These are phyloP conservation scores for Xylogone sp. DNA, from an alignment of 2,329 filamentous ascomycete genomes.

Conservation along the genomic window DNA sequence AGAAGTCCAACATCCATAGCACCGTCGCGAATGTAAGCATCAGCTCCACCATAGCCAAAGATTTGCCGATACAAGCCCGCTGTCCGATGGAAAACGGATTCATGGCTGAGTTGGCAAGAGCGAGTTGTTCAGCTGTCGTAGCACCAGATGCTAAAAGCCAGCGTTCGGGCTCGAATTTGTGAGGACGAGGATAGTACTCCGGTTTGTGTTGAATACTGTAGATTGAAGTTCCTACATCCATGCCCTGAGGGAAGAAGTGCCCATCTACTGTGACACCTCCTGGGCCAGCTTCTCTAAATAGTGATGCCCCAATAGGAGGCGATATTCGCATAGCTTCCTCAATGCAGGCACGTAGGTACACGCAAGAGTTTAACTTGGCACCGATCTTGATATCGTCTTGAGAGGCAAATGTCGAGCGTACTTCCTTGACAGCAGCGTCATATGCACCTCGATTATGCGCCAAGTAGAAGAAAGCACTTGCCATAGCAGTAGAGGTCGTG, in stretches of 20 bases:
- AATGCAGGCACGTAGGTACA: conserved; percentile 38
- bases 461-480: conserved; percentile 36
- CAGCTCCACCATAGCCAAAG: conserved; percentile 19
- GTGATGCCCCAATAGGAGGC: conserved; percentile 15
- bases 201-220: conserved; percentile 41
- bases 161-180: conserved; percentile 38
- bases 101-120: conserved; percentile 12
- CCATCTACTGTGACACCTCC: conserved; percentile 20
- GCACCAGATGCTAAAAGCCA: conserved; percentile 30
- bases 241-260: conserved; percentile 32
- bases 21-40: conserved; percentile 18
- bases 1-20: conserved; percentile 13
- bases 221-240: conserved; percentile 37
- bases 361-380: conserved; percentile 21
- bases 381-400: conserved; percentile 26
- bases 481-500: conserved; percentile 25
- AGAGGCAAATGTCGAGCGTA: conserved; percentile 4
- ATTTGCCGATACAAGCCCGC: conserved; percentile 19
- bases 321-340: conserved; percentile 21
- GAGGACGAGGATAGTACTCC: conserved; percentile 37
- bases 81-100: conserved; percentile 20
- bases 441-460: conserved; percentile 23
- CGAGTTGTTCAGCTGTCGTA: not conserved
- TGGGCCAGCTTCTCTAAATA: conserved; percentile 10
- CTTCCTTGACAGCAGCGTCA: conserved; percentile 19